phyloP scores from a whole-genome alignment of 2,329 filamentous ascomycete genomes.

The Phoma sp. region DNA sequence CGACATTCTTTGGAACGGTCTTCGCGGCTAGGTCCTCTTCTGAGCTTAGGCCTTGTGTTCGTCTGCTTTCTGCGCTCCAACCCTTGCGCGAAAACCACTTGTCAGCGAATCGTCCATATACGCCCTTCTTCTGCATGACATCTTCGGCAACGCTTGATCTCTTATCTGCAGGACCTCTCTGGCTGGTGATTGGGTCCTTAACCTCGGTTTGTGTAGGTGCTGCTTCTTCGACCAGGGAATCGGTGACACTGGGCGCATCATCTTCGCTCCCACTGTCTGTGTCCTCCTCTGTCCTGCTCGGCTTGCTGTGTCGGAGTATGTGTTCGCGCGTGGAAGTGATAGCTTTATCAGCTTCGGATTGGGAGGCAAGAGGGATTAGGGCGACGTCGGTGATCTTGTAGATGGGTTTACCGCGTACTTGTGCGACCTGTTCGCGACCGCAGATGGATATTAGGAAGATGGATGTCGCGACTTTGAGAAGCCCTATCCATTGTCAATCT shows the following conservation, averaged over 20 bases:
- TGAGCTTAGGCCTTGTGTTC: slow-evolving; percentile 72
- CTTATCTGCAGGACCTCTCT: slow-evolving; percentile 29
- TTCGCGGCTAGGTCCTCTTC: slow-evolving; percentile 54
- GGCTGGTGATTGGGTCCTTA: slow-evolving; percentile 41
- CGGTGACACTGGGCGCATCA: slow-evolving; percentile 44
- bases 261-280: slow-evolving; percentile 47
- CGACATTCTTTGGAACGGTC: slow-evolving; percentile 43
- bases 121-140: slow-evolving; percentile 82
- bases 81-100: slow-evolving; percentile 90
- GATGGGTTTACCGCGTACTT: slow-evolving; percentile 80
- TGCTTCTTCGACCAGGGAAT: slow-evolving; percentile 47
- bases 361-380: slow-evolving; percentile 84
- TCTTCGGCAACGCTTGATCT: slow-evolving; percentile 77
- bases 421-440: slow-evolving; percentile 84
- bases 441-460: slow-evolving; percentile 89
- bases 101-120: slow-evolving; percentile 87
- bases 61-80: slow-evolving; percentile 76
- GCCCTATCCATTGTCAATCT: slow-evolving; percentile 62
- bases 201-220: slow-evolving; percentile 44
- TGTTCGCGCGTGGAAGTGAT: slow-evolving; percentile 68
- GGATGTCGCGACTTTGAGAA: slow-evolving; percentile 81
- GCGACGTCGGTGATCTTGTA: slow-evolving; percentile 90
- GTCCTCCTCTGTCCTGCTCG: slow-evolving; percentile 30
- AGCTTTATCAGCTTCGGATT: slow-evolving; percentile 74
- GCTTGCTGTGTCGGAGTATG: slow-evolving; percentile 48